A percentile compares a stretch with the other conserved stretches of the same genome.
These are phyloP conservation scores for Tolypocladium paradoxum DNA, from an alignment of 2,329 filamentous ascomycete species.

Conservation along the genomic window DNA sequence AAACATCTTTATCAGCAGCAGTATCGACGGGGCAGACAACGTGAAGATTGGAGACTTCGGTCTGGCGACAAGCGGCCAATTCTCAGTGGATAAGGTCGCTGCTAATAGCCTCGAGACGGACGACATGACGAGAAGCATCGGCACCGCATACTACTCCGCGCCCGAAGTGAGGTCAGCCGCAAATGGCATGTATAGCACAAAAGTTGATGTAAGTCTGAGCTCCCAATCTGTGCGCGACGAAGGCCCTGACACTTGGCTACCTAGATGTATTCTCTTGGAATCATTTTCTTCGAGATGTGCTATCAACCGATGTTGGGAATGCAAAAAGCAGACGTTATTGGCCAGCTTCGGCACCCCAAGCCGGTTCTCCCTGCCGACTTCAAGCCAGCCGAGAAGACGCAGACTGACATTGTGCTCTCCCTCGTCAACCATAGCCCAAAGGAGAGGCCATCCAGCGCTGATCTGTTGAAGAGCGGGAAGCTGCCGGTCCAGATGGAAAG, in stretches of 20 bases:
- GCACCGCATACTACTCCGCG: constrained; percentile 84
- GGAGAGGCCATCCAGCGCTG: constrained; percentile 69
- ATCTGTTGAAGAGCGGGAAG: constrained; percentile 75
- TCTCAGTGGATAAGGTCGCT: constrained; percentile 46
- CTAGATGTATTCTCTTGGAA: constrained; percentile 88
- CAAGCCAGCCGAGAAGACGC: constrained; percentile 55
- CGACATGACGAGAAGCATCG: constrained; percentile 62
- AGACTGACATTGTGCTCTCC: constrained; percentile 68
- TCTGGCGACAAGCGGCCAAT: constrained; percentile 79
- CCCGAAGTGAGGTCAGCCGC: constrained; percentile 76
- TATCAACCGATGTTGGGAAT: constrained; percentile 56
- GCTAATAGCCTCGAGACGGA: constrained; percentile 32
- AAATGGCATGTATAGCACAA: constrained; percentile 73
- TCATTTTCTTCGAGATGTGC: constrained; percentile 99
- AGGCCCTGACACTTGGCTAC: not conserved
- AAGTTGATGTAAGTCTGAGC: constrained; percentile 62
- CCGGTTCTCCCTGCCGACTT: constrained; percentile 67
- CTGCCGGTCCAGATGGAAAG: constrained; percentile 88
- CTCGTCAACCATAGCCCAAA: constrained; percentile 75
- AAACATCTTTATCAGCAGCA: constrained; percentile 76
- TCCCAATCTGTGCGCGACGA: not conserved
- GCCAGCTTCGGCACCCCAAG: constrained; percentile 55
- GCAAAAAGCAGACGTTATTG: constrained; percentile 54
- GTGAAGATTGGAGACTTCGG: constrained; percentile 97
- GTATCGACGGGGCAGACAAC: constrained; percentile 66